Percentiles rank a stretch among this genome's conserved stretches.
These are phyloP conservation scores for Eremochloa ophiuroides DNA, from an alignment of 176 grass and related monocot genomes.

Conservation along the genomic window DNA sequence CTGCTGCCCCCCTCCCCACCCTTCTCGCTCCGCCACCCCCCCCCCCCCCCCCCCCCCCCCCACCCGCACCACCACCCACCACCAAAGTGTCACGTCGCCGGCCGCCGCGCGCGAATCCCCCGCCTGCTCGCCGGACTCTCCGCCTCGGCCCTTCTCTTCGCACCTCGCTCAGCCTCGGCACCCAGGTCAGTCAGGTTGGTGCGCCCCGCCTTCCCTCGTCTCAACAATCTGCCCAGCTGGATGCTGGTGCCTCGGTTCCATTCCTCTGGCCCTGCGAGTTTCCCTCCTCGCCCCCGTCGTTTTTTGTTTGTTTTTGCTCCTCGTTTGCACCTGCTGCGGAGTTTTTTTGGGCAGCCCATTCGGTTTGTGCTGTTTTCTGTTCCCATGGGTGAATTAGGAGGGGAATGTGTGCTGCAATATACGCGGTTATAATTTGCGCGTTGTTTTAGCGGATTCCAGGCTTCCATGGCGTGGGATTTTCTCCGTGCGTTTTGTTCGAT, in stretches of 20 bases:
- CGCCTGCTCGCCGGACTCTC: neutral
- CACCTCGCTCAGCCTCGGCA: neutral
- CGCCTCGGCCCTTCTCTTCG: neutral
- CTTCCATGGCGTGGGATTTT: neutral
- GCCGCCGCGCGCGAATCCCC: slow-evolving; percentile 28
- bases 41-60: neutral
- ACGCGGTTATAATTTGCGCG: neutral
- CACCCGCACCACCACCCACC: neutral
- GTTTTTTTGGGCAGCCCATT: neutral
- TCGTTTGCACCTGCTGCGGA: neutral
- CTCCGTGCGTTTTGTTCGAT: neutral
- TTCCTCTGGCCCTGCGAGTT: neutral
- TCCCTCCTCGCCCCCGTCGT: neutral
- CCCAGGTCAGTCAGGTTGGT: slow-evolving; percentile 34
- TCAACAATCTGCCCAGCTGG: neutral
- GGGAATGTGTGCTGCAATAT: neutral
- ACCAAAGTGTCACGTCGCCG: slow-evolving; percentile 30
- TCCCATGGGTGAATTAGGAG: neutral
- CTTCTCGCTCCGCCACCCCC: slow-evolving; percentile 8
- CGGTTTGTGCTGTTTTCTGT: neutral
- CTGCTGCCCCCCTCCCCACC: slow-evolving; percentile 19
- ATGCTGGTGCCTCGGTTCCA: neutral
- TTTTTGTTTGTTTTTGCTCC: neutral
- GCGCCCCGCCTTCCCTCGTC: neutral
- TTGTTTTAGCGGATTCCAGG: neutral